Percentiles rank a stretch among this genome's conserved stretches.
phyloP scores from a whole-genome alignment of 2,329 filamentous ascomycete species.

The Trichoderma sp. region DNA sequence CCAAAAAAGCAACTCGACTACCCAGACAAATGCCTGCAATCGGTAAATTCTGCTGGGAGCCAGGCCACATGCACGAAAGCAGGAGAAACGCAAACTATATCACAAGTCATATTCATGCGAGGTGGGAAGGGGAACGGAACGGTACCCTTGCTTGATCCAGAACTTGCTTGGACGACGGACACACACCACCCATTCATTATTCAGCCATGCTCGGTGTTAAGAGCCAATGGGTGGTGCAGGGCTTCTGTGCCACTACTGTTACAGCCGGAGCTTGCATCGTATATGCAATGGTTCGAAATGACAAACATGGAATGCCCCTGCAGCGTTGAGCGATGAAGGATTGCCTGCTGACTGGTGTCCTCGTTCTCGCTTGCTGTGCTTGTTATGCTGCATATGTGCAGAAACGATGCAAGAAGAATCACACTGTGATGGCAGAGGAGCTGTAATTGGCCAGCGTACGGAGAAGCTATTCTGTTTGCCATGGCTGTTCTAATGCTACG shows the following conservation, averaged over 20 bases:
- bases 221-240: background rate
- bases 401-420: background rate
- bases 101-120: conserved; percentile 2
- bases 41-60: background rate
- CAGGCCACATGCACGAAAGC: background rate
- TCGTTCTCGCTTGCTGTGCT: background rate
- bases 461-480: background rate
- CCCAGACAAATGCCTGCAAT: background rate
- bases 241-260: background rate
- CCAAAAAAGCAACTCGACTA: background rate
- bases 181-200: background rate
- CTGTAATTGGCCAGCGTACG: background rate
- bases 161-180: background rate
- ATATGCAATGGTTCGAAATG: background rate
- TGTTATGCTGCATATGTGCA: background rate
- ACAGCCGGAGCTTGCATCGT: background rate
- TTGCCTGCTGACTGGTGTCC: background rate
- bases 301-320: background rate
- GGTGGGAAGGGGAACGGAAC: conserved; percentile 21
- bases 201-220: background rate
- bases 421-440: background rate
- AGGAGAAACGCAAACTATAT: background rate
- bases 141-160: background rate
- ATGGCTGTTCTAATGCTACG: background rate
- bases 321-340: background rate